Base-by-base conservation (phyloP, 805 yeast genomes). In the Barnettozyma populi region DNA sequence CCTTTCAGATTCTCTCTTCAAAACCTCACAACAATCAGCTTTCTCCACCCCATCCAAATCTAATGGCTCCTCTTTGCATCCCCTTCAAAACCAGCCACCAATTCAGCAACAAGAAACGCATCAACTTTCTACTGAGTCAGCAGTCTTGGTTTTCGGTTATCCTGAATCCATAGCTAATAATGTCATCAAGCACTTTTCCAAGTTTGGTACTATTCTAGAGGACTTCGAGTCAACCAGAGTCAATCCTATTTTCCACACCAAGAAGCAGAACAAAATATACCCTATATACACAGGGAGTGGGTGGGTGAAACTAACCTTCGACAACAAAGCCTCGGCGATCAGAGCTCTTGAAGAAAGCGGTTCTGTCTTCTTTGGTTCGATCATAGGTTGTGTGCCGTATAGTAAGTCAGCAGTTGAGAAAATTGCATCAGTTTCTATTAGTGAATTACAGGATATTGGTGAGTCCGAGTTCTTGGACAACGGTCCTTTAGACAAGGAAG, bases 291-390 rank as follows among this genome's bases (percentile, higher is more conserved):
- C 90, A 11, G 98, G 98, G 1, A 77, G 80, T 41, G 82, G 87
- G 36, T 92, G 98, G 98, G 81, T 90, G n/a, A 86, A 90, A 61
- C 63, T 92, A 46, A 90, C 97, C 4, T 94, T 80, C 64, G 84
- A 81, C 48, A 83, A 82, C 49, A 78, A 85, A 7, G 70, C 83
- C 2, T 76, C 90, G 9, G 97, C 96, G 2, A 64, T 79, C 16
- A 80, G 95, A 47, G 97, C 99, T 0, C 68, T 90, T 39, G 82
- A 86, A 53, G 96, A 90, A 60, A 86, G 88, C 61, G 95, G 96
- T 4, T 64, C 73, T 11, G 75, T 82, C 6, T 78, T 84, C 57
- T 85, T 83, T 46, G 92, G 87, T 1, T 70, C 74, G 23, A 57
- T 76, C 63, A 64, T 82, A 62, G 80, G 95, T 60, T 65, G 95